phyloP scores from a whole-genome alignment of 495 filamentous ascomycete species.

The Penicillium parvum region DNA sequence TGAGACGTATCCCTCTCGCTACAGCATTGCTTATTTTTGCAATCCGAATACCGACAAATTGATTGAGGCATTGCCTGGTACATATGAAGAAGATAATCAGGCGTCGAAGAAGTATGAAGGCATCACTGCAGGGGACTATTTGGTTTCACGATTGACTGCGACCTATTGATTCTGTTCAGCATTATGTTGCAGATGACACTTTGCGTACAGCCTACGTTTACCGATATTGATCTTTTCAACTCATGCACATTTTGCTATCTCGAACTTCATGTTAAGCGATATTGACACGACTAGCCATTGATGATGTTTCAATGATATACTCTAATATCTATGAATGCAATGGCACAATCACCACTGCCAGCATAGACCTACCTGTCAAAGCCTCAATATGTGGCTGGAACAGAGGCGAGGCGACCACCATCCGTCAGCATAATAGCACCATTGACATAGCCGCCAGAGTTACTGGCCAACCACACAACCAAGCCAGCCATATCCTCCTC shows the following conservation, averaged over 20 bases:
- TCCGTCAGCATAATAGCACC: slow-evolving; percentile 54
- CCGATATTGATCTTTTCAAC: no score
- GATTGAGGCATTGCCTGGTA: slow-evolving; percentile 87
- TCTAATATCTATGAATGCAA: slow-evolving; percentile 5
- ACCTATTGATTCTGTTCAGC: slow-evolving; percentile 52
- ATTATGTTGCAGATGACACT: no score
- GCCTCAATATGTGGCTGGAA: slow-evolving; percentile 49
- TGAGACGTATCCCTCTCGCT: slow-evolving; percentile 41
- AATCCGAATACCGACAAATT: slow-evolving; percentile 76
- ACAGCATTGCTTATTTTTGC: slow-evolving; percentile 74
- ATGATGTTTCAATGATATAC: neutral
- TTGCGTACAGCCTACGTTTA: no score
- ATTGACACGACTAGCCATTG: no score
- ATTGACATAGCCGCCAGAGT: slow-evolving; percentile 58
- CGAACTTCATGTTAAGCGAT: no score
- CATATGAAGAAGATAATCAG: slow-evolving; percentile 57
- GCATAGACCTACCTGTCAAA: no score
- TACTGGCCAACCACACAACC: slow-evolving; percentile 59
- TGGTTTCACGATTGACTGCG: slow-evolving; percentile 71
- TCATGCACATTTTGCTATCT: no score
- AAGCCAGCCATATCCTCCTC: slow-evolving; percentile 62
- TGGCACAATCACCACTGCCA: no score
- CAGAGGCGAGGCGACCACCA: slow-evolving; percentile 51
- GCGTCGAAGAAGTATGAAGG: slow-evolving; percentile 72
- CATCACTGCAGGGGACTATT: slow-evolving; percentile 77